Base-by-base conservation (phyloP, 140 eudicot species). In the Bidens hawaiensis region DNA sequence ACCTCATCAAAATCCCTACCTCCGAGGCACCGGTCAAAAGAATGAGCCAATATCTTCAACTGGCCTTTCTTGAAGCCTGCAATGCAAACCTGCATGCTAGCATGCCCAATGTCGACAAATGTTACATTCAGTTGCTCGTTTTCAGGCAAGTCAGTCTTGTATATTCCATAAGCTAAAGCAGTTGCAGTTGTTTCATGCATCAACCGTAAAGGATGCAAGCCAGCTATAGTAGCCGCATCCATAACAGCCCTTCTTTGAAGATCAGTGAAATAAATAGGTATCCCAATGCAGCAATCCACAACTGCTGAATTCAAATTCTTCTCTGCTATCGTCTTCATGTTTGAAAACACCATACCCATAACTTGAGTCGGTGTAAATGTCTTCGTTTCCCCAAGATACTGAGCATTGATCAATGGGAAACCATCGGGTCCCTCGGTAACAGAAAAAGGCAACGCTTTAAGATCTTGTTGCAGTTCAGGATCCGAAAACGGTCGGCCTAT, bases 171-270 rank as follows among this genome's bases (percentile, higher is more conserved):
- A 7, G 96, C 98, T 41, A 91, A 30, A 64, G 98, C 98, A 55
- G 96, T 87, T 9, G 98, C 91, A 1, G 98, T 91, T 2, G 98
- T 91, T 72, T 91, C 98, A 54, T 91, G 98, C 78, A 91, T 74
- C 57, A 91, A 82, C 26, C 79, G 85, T 14, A 90, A 67, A 73
- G 98, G 96, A 72, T 82, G 93, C 72, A 91, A 55, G 3, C 98
- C 98, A 14, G 93, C 98, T 36, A 90, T 87, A 2, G 83, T 78
- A 46, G 97, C 97, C 12, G 96, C 97, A 69, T 90, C 97, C 56
- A 84, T 38, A 5, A 90, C 94, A 68, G 94, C 94, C 60, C 97
- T 74, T 75, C 98, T 82, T 64, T 91, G 98, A 53, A 91, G 88
- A 62, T 91, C 95, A 23, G 95, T 91, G 68, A 87, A 91, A 64